Evolutionary conservation across 768 basidiomycete species (phyloP).

Genomic region (Calocybe gangraenosa): DNA sequence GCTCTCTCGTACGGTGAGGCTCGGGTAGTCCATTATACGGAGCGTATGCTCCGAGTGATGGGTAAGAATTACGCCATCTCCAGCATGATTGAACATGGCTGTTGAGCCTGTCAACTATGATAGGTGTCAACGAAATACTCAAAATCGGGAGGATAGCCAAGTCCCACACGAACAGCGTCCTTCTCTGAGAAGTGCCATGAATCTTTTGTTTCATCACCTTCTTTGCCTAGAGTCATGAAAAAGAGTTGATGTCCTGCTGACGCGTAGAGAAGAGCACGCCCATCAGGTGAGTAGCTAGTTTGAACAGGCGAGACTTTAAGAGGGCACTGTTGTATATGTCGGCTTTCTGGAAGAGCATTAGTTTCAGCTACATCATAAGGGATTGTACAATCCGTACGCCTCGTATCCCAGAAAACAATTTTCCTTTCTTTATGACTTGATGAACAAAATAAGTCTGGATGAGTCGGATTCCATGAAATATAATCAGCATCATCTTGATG

Average conservation of each 20-base stretch:
- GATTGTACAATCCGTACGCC: slow-evolving; percentile 48
- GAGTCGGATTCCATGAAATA: slow-evolving; percentile 81
- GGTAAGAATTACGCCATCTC: slow-evolving; percentile 67
- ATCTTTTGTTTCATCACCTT: slow-evolving; percentile 45
- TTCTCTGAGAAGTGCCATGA: slow-evolving; percentile 45
- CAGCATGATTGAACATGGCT: slow-evolving; percentile 72
- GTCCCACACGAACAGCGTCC: slow-evolving; percentile 37
- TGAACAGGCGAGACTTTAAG: slow-evolving; percentile 61
- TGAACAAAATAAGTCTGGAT: slow-evolving; percentile 79
- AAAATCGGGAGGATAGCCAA: not conserved
- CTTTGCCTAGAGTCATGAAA: slow-evolving; percentile 55
- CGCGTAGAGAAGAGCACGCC: slow-evolving; percentile 58
- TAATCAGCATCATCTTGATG: slow-evolving; percentile 81
- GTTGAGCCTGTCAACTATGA: slow-evolving; percentile 53
- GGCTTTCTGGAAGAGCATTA: slow-evolving; percentile 49
- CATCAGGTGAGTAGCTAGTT: slow-evolving; percentile 71
- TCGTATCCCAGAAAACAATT: slow-evolving; percentile 81
- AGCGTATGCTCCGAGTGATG: slow-evolving; percentile 62
- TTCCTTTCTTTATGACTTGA: slow-evolving; percentile 73
- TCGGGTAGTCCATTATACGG: slow-evolving; percentile 68
- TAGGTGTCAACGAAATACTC: slow-evolving; percentile 2
- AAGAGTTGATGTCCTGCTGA: slow-evolving; percentile 58
- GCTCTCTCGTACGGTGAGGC: slow-evolving; percentile 51
- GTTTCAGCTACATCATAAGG: not conserved
- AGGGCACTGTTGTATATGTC: slow-evolving; percentile 54